phyloP scores from a whole-genome alignment of 108 stramenopile species.

The Nannochloropsis gaditana region DNA sequence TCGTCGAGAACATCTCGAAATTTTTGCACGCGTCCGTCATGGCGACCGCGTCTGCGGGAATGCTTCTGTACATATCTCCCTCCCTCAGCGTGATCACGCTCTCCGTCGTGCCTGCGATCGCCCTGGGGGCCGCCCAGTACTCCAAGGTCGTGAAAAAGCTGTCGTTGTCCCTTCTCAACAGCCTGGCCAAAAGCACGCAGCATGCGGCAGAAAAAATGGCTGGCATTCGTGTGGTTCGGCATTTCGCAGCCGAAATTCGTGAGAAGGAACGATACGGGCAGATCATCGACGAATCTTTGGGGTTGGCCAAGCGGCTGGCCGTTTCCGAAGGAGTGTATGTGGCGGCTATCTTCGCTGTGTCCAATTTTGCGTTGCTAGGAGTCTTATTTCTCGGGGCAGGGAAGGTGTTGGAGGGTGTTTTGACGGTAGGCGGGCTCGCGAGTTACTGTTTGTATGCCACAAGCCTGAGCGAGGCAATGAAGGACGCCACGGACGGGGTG shows the following conservation, averaged over 20 bases:
- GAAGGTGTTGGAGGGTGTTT: neutral
- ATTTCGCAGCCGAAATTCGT: neutral
- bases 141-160: neutral
- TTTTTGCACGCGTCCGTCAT: neutral
- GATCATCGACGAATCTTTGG: neutral
- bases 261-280: neutral
- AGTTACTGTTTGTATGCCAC: neutral
- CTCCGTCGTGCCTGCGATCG: neutral
- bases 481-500: neutral
- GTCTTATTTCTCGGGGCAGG: neutral
- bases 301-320: neutral
- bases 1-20: neutral
- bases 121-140: neutral
- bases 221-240: neutral
- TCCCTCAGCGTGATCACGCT: neutral
- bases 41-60: neutral
- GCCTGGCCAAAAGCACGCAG: neutral
- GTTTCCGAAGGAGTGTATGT: constrained; percentile 17
- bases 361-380: neutral
- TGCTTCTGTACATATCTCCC: neutral
- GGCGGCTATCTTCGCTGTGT: neutral
- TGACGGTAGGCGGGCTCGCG: neutral
- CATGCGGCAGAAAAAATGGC: neutral
- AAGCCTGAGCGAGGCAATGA: neutral
- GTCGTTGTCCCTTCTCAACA: neutral